Evolutionary conservation across 306 rosid genomes (phyloP).

Genomic region (Acmispon strigosus): DNA sequence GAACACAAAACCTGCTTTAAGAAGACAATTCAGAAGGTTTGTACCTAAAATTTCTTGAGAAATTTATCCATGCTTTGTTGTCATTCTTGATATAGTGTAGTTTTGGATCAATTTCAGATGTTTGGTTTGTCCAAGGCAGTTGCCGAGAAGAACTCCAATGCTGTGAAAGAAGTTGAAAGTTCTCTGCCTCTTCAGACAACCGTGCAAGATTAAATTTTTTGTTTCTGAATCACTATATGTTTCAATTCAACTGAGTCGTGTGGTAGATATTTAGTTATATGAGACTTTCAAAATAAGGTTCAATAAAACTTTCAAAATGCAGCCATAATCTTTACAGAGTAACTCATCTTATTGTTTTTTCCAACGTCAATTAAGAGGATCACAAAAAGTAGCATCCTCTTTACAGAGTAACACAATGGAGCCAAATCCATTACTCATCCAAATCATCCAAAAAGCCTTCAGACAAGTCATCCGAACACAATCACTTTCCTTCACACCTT

Average conservation of each 20-base stretch:
- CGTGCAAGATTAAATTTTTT: conserved; percentile 33
- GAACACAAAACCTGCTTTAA: conserved; percentile 78
- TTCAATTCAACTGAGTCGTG: neutral
- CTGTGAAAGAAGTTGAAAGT: conserved; percentile 61
- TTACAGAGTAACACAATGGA: too few species aligned
- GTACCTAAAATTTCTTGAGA: neutral
- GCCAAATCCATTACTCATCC: conserved; percentile 18
- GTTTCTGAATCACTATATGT: neutral
- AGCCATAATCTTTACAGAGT: too few species aligned
- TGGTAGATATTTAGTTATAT: too few species aligned
- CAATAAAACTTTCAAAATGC: too few species aligned
- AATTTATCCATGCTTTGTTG: neutral
- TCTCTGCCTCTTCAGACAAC: conserved; percentile 59
- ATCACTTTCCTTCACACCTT: neutral
- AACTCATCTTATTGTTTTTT: too few species aligned
- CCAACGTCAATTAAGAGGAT: too few species aligned
- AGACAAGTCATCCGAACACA: neutral
- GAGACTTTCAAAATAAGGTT: too few species aligned
- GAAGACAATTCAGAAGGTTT: conserved; percentile 69
- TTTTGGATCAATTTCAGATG: conserved; percentile 47
- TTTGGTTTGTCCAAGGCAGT: conserved; percentile 74
- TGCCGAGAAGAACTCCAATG: conserved; percentile 41
- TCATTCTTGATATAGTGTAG: neutral
- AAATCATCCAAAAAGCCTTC: conserved; percentile 38
- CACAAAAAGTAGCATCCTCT: too few species aligned